Evolutionary conservation across 139 green algal species (phyloP).

Genomic region (Yamagishiella unicocca): DNA sequence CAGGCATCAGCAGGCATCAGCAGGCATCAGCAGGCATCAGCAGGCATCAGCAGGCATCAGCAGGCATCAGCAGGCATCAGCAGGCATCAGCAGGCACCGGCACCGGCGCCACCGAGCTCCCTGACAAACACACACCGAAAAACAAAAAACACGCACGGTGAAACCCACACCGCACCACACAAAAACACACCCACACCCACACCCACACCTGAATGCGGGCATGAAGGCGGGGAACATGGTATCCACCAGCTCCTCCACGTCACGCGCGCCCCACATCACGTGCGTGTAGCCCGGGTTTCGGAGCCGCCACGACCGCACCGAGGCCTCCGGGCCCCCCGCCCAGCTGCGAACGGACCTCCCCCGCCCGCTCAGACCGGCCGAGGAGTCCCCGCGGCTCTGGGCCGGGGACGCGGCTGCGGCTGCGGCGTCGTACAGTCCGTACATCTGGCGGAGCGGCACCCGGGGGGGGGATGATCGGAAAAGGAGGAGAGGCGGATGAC

Average conservation of each 20-base stretch:
- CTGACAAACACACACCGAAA: too few species aligned
- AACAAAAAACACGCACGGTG: background rate
- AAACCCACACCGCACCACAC: background rate
- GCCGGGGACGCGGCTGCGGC: background rate
- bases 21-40: too few species aligned
- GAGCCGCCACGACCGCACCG: background rate
- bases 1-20: too few species aligned
- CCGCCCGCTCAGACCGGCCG: too few species aligned
- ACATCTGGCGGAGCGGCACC: slow-evolving; percentile 15
- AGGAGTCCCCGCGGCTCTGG: background rate
- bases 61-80: too few species aligned
- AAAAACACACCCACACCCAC: background rate
- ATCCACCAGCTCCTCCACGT: slow-evolving; percentile 32
- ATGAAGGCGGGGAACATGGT: slow-evolving; percentile 36
- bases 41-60: too few species aligned
- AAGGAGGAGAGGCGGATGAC: too few species aligned
- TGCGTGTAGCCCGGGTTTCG: slow-evolving; percentile 38
- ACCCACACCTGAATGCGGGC: slow-evolving; percentile 3
- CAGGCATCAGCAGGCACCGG: too few species aligned
- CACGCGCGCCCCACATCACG: slow-evolving; percentile 29
- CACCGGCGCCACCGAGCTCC: background rate
- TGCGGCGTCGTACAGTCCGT: slow-evolving; percentile 27
- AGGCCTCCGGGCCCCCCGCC: background rate
- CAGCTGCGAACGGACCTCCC: background rate
- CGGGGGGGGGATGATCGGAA: background rate